Evolutionary conservation across 371 early-diverging fungal genomes (phyloP).

Genomic region (Mortierella sp.): DNA sequence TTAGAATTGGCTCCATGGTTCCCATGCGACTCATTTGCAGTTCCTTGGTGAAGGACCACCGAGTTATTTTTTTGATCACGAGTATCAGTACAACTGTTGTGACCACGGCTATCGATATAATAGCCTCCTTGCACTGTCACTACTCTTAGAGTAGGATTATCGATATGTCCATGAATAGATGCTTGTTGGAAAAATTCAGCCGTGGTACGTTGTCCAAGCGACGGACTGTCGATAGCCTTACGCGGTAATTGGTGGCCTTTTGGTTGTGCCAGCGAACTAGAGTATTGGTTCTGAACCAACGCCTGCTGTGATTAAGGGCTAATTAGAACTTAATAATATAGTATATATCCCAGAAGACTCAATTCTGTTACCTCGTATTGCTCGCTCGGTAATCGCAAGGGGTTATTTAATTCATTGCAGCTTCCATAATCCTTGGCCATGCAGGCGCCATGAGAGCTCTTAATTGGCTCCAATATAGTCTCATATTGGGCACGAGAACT

Average conservation of each 20-base stretch:
- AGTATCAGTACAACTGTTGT: background rate
- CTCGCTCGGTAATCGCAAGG: background rate
- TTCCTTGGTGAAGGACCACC: background rate
- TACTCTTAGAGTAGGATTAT: background rate
- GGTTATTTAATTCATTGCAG: background rate
- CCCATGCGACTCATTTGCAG: background rate
- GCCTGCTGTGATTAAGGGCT: background rate
- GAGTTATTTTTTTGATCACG: background rate
- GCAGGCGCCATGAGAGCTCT: background rate
- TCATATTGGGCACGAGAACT: background rate
- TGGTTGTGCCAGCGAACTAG: background rate
- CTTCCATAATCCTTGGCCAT: background rate
- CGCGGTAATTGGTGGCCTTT: background rate
- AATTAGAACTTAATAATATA: too few relatives aligned
- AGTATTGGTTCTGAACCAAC: background rate
- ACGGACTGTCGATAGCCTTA: background rate
- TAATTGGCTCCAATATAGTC: background rate
- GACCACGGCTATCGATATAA: background rate
- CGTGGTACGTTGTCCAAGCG: background rate
- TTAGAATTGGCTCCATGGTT: background rate
- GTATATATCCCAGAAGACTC: too few relatives aligned
- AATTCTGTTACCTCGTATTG: background rate
- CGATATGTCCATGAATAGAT: background rate
- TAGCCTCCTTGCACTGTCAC: slow-evolving; percentile 6
- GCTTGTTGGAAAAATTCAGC: background rate